Base-by-base conservation (phyloP, 805 yeast species). In the Metschnikowia gelsemii region DNA sequence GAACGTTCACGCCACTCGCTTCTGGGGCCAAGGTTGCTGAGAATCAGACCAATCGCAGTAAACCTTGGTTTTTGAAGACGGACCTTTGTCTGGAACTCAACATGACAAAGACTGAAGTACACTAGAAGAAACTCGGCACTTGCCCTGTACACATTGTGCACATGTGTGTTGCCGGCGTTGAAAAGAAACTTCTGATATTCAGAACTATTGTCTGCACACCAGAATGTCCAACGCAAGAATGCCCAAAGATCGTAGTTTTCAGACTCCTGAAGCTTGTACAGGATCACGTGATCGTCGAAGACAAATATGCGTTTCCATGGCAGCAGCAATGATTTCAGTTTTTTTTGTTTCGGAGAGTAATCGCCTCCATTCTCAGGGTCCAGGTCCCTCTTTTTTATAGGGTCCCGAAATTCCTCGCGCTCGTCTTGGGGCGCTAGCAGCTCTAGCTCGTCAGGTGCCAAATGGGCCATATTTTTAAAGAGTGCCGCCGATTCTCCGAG, bases 201-300 rank as follows among this genome's bases (percentile, higher is more conserved):
- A 5, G 58, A 43, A 11, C 62, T 52, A 40, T 47, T 40, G 20
- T 61, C 61, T 6, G 69, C 68, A 49, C 73, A 69, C 46, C 52
- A 53, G 34, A 65, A 63, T 8, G 64, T 46, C 73, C 73, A 69
- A 27, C 57, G 55, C 9, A 65, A 37, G 24, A 68, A 41, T 11
- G 49, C 41, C 72, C 71, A 65, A 5, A 68, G 9, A 28, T 43
- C 54, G 49, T 55, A 66, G 11, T 43, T 42, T 4, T 37, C 17
- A 22, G 49, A 47, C 2, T 63, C 62, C 39, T 54, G 55, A 11
- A 68, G 45, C 26, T 52, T 52, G 14, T 43, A 42, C 2, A 59
- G 48, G 5, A 68, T 37, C 4, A 64, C 38, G 11, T 46, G 43
- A 18, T 70, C 72, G 40, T 62, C 72, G 52, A 63, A 66, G 2